Conservation (phyloP, 257 asterid genomes). For the Gentiana macrophylla region DNA sequence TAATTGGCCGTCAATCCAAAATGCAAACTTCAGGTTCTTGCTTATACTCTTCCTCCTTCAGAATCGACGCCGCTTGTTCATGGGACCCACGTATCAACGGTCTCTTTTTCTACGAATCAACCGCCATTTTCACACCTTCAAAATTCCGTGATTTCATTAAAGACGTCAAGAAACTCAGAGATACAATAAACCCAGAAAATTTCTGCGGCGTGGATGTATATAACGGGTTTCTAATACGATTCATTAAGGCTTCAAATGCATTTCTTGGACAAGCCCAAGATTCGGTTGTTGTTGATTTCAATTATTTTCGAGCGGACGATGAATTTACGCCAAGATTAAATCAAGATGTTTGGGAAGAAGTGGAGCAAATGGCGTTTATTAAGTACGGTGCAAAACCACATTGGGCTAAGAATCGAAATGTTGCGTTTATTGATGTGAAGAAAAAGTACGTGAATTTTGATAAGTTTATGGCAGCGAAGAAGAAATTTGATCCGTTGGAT, state of each 20-base stretch:
- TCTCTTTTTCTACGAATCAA: conserved; percentile 58
- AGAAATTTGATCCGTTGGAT: conserved; percentile 34
- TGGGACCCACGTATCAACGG: conserved; percentile 79
- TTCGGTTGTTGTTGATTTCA: conserved; percentile 55
- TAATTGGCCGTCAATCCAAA: conserved; percentile 54
- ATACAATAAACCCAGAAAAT: conserved; percentile 28
- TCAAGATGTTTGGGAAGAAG: conserved; percentile 67
- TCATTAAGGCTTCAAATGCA: conserved; percentile 40
- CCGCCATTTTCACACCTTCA: conserved; percentile 37
- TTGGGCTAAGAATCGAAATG: conserved; percentile 75
- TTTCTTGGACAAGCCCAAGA: conserved; percentile 53
- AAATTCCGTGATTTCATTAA: conserved; percentile 34
- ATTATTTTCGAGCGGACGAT: conserved; percentile 55
- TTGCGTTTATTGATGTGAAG: conserved; percentile 36
- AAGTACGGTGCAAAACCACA: conserved; percentile 65
- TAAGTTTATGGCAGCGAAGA: conserved; percentile 39
- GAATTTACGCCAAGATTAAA: conserved; percentile 40
- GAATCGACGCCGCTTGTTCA: conserved; percentile 31
- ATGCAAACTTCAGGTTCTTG: conserved; percentile 91
- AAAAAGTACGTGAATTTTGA: conserved; percentile 37
- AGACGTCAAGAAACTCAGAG: conserved; percentile 47
- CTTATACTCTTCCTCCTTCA: conserved; percentile 38
- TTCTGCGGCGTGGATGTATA: conserved; percentile 75
- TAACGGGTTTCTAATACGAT: conserved; percentile 70
- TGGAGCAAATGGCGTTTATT: conserved; percentile 78